Base-by-base conservation (phyloP, 108 stramenopile species). In the Stephanodiscus minutulus region DNA sequence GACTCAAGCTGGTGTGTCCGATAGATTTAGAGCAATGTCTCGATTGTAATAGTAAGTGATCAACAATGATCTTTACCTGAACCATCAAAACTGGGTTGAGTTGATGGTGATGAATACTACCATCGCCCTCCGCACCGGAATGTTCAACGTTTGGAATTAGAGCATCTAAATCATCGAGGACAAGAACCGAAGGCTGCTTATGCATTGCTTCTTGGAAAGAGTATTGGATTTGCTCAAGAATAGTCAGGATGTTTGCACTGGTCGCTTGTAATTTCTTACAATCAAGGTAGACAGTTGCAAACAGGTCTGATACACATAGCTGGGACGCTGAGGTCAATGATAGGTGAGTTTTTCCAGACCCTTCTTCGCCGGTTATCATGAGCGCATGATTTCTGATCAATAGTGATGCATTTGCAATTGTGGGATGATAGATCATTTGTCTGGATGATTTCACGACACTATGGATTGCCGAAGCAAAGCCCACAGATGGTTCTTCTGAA, bases 161-260 rank as follows among this genome's bases (percentile, higher is more conserved):
- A 28, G 62, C 47, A 72, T 96, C 90, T 27, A 96, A 68, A 75
- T 92, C 86, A 68, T 96, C 95, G 49, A 93, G 69, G 25, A 92
- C 70, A 24, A 96, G 50, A 11, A 88, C 49, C 46, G 75, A 83
- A 33, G 83, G 72, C 17, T 77, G 47, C 7, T 49, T 53, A 18
- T 44, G 64, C 5, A 64, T 7, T 13, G 73, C 50, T 62, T 55
- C 18, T 43, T 47, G 62, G 49, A 25, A 72, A 15, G 72, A 39
- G 20, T 48, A 43, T 22, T 64, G 72, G 37, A 64, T 54, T 64
- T 74, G 49, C 25, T 44, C 50, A 29, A 63, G 59, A 44, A 69
- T 75, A 18, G 47, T 7, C 39, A 28, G n/a, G 68, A 81, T 46
- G 62, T 55, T 52, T 58, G 66, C 36, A 62, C 57, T 47, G 5